These are phyloP conservation scores for Anacardium occidentale DNA, from an alignment of 345 rosid species.

Conservation along the genomic window DNA sequence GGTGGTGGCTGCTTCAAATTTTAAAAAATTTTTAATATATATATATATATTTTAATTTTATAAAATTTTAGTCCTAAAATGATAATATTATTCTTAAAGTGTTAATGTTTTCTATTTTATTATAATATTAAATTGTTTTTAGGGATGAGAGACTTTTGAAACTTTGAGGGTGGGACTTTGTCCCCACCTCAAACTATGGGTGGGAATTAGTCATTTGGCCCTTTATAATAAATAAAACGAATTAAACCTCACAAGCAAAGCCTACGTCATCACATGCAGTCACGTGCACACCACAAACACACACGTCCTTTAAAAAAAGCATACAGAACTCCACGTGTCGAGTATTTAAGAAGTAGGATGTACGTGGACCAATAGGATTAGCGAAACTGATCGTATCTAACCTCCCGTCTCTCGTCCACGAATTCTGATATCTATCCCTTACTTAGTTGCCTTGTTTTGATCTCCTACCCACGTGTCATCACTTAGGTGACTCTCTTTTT, in stretches of 20 bases:
- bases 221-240: too few relatives aligned
- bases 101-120: too few relatives aligned
- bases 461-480: constrained; percentile 58
- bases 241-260: background rate
- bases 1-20: too few relatives aligned
- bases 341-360: background rate
- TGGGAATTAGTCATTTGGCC: too few relatives aligned
- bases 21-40: too few relatives aligned
- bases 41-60: too few relatives aligned
- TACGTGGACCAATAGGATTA: constrained; percentile 67
- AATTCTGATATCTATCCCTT: constrained; percentile 55
- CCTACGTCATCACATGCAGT: background rate
- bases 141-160: too few relatives aligned
- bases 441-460: constrained; percentile 37
- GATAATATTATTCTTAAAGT: too few relatives aligned
- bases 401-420: constrained; percentile 71
- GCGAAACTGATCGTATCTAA: constrained; percentile 80
- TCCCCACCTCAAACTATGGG: too few relatives aligned
- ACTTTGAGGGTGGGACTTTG: too few relatives aligned
- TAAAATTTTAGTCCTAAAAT: too few relatives aligned
- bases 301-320: background rate
- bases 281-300: constrained; percentile 16
- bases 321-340: constrained; percentile 27
- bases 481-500: constrained; percentile 21
- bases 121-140: too few relatives aligned